Conservation (phyloP, 768 basidiomycete species). For the Leucogyrophana mollusca region DNA sequence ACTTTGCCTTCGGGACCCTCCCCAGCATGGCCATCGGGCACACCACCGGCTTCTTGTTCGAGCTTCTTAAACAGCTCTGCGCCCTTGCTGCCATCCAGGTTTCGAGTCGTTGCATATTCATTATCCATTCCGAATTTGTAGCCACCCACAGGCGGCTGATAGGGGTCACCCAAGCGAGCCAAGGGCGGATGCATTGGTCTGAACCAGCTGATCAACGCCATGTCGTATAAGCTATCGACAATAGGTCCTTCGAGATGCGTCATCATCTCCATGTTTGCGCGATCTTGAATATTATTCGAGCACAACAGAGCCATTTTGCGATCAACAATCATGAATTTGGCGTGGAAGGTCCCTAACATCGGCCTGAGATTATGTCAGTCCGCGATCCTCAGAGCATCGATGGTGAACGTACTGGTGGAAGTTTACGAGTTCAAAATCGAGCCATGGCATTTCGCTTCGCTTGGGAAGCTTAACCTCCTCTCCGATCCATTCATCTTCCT, state of each 20-base stretch:
- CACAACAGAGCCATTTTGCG: conserved; percentile 64
- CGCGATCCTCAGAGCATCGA: not conserved
- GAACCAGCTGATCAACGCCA: conserved; percentile 62
- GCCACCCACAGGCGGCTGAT: conserved; percentile 25
- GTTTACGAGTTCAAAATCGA: conserved; percentile 61
- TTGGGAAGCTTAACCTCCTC: conserved; percentile 50
- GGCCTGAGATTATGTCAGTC: conserved; percentile 29
- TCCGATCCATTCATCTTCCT: conserved; percentile 41
- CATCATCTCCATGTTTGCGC: conserved; percentile 59
- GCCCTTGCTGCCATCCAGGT: conserved; percentile 24
- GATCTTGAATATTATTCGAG: conserved; percentile 68
- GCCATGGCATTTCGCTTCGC: conserved; percentile 54
- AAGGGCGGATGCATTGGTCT: conserved; percentile 45
- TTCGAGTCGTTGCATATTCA: conserved; percentile 24
- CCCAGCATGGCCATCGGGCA: conserved; percentile 3
- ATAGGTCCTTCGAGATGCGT: conserved; percentile 68
- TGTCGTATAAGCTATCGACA: conserved; percentile 69
- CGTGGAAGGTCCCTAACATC: conserved; percentile 66
- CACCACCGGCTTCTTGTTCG: conserved; percentile 10
- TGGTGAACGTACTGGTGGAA: conserved; percentile 37
- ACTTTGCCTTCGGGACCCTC: not conserved
- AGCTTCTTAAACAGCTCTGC: conserved; percentile 23
- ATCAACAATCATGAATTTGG: conserved; percentile 70
- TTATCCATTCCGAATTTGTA: conserved; percentile 41
- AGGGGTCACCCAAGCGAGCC: conserved; percentile 37